Percentiles rank a stretch among this genome's conserved stretches.
These are phyloP conservation scores for Cryptosporidium viatorum DNA, from an alignment of 169 alveolate species.

Conservation along the genomic window DNA sequence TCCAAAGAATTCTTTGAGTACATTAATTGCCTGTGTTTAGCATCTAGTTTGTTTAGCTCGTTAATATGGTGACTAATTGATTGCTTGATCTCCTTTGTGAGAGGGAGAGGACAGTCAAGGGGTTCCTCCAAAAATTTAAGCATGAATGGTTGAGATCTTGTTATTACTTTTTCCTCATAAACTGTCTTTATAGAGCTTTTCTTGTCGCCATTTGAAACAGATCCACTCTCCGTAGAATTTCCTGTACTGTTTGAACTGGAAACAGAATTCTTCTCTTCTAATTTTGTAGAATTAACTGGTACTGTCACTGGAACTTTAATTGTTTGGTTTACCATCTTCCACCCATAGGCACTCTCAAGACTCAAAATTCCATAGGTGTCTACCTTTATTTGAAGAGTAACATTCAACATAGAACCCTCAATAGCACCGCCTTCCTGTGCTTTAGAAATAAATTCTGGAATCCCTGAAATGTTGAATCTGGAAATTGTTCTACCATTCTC, in stretches of 20 bases:
- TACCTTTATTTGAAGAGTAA: conserved; percentile 42
- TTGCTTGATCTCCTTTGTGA: conserved; percentile 7
- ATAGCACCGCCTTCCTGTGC: neutral
- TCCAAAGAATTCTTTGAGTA: conserved; percentile 59
- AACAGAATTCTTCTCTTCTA: neutral
- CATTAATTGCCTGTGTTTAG: conserved; percentile 66
- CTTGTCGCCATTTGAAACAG: neutral
- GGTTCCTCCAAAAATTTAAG: conserved; percentile 29
- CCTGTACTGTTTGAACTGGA: neutral
- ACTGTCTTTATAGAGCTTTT: conserved; percentile 2
- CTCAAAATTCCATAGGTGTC: conserved; percentile 53
- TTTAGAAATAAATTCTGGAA: conserved; percentile 15
- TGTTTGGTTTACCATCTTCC: conserved; percentile 69
- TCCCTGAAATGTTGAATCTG: conserved; percentile 46
- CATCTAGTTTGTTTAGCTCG: conserved; percentile 57
- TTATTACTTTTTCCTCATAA: conserved; percentile 38
- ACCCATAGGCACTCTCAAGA: conserved; percentile 56
- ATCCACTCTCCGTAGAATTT: neutral
- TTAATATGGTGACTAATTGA: conserved; percentile 59
- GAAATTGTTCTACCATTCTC: conserved; percentile 38
- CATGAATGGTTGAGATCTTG: conserved; percentile 20
- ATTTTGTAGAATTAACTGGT: conserved; percentile 6
- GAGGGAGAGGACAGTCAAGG: conserved; percentile 51
- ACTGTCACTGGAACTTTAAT: conserved; percentile 38
- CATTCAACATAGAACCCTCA: conserved; percentile 5